Percentiles rank a stretch among this genome's conserved stretches.
These are phyloP conservation scores for Alloteropsis semialata DNA, from an alignment of 176 grass and related monocot genomes.

Conservation along the genomic window DNA sequence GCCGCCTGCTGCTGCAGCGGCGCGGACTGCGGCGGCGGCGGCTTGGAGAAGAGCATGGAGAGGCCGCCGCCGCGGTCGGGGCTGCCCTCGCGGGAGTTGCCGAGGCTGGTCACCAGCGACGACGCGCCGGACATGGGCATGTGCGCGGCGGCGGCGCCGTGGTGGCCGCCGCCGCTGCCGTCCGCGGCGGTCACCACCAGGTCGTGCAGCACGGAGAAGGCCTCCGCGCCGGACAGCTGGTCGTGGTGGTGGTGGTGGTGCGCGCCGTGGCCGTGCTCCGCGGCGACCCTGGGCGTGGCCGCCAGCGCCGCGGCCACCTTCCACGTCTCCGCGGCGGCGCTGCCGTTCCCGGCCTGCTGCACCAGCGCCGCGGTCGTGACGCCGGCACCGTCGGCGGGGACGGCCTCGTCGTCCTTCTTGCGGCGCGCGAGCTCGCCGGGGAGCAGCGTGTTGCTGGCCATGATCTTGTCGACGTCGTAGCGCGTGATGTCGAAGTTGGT, in stretches of 20 bases:
- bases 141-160: not conserved
- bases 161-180: not conserved
- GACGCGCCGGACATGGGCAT: slow-evolving; percentile 43
- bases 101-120: slow-evolving; percentile 50
- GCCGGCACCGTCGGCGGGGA: not conserved
- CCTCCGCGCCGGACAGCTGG: slow-evolving; percentile 30
- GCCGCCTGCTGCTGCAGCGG: not conserved
- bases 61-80: slow-evolving; percentile 63
- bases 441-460: slow-evolving; percentile 94
- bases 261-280: not conserved
- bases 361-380: not conserved
- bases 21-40: not conserved
- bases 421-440: slow-evolving; percentile 69
- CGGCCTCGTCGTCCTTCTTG: slow-evolving; percentile 35
- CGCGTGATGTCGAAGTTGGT: slow-evolving; percentile 98
- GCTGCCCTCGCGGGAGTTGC: slow-evolving; percentile 70
- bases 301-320: not conserved
- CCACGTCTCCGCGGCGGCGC: not conserved
- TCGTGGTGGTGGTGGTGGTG: not conserved
- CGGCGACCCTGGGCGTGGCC: not conserved
- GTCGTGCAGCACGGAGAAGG: slow-evolving; percentile 49
- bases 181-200: slow-evolving; percentile 23
- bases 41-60: slow-evolving; percentile 78
- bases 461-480: slow-evolving; percentile 97
- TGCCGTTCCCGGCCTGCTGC: not conserved